Evolutionary conservation across 306 rosid genomes (phyloP).

Genomic region (Cicer arietinum): DNA sequence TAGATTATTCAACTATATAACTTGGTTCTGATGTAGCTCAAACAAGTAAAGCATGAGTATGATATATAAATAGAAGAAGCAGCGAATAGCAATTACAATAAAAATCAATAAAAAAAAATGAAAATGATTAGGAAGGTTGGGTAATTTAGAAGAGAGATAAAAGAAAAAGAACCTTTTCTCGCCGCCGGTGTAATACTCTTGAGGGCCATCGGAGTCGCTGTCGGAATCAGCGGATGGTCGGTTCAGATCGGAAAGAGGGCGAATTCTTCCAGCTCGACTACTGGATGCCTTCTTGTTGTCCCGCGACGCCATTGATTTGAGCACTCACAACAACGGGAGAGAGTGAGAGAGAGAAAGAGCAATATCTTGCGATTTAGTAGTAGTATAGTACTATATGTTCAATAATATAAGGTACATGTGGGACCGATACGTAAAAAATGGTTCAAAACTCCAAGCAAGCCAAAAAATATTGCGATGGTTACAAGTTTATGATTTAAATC

Average conservation of each 20-base stretch:
- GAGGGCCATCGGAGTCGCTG: conserved; percentile 90
- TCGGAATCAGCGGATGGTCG: conserved; percentile 79
- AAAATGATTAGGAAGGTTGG: not conserved
- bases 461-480: too few species aligned
- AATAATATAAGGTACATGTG: too few species aligned
- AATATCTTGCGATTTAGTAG: too few species aligned
- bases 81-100: not conserved
- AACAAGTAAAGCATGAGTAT: conserved; percentile 23
- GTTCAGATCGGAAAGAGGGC: conserved; percentile 94
- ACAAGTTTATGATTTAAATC: too few species aligned
- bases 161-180: conserved; percentile 75
- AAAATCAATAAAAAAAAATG: not conserved
- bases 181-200: conserved; percentile 97
- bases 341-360: not conserved
- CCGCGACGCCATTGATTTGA: conserved; percentile 62
- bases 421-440: too few species aligned
- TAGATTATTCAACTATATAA: not conserved
- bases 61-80: not conserved
- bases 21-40: not conserved
- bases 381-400: too few species aligned
- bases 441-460: too few species aligned
- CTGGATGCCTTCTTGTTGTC: conserved; percentile 77
- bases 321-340: not conserved
- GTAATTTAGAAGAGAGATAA: not conserved
- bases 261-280: conserved; percentile 73